A percentile compares a stretch with the other conserved stretches of the same genome.
These are phyloP conservation scores for Vitis hybrid DNA, from an alignment of 177 flowering plant genomes.

Conservation along the genomic window DNA sequence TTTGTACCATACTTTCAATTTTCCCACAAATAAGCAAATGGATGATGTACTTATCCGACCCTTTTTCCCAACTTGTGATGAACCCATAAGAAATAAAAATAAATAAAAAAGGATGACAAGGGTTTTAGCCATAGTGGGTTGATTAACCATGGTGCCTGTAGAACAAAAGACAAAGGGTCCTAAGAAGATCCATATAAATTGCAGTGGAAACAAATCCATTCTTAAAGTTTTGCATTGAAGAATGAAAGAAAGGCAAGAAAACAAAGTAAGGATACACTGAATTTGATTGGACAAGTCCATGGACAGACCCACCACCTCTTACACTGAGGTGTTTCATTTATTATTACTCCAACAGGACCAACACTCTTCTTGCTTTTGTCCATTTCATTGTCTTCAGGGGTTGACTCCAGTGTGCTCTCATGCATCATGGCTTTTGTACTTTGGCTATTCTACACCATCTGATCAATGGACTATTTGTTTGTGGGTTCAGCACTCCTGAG, in stretches of 20 bases:
- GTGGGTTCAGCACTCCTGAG: too few species aligned
- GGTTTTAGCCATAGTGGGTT: too few species aligned
- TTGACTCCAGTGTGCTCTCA: not conserved
- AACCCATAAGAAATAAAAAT: too few species aligned
- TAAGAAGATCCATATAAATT: too few species aligned
- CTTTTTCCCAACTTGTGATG: too few species aligned
- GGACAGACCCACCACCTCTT: not conserved
- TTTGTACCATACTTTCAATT: too few species aligned
- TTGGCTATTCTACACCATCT: not conserved
- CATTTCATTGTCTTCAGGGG: not conserved
- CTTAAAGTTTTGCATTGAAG: not conserved
- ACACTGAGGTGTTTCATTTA: not conserved
- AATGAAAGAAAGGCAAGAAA: not conserved
- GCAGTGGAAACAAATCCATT: not conserved
- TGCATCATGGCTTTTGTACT: not conserved
- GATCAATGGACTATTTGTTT: too few species aligned
- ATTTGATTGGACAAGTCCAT: constrained; percentile 8
- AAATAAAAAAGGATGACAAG: too few species aligned
- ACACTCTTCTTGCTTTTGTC: not conserved
- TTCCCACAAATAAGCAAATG: too few species aligned
- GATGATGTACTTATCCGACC: too few species aligned
- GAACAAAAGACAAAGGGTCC: too few species aligned
- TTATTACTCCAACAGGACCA: not conserved
- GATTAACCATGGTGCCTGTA: too few species aligned
- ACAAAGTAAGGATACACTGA: not conserved